Evolutionary conservation across 805 yeast species (phyloP).

Genomic region (Wickerhamiella musiphila): DNA sequence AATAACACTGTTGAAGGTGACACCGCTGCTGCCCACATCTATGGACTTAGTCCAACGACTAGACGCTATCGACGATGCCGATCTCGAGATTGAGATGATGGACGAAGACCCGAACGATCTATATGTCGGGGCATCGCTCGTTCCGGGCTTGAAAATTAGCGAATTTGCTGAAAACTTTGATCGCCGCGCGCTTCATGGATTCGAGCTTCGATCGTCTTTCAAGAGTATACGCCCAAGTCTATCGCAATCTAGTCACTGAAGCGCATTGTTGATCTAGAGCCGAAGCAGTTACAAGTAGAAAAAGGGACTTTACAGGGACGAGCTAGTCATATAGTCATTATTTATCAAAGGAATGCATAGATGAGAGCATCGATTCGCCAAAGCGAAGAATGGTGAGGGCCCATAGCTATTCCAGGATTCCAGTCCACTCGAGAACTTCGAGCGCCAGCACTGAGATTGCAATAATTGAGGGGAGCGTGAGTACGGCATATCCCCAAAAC

Average conservation of each 20-base stretch:
- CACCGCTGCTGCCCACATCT: neutral
- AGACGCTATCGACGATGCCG: neutral
- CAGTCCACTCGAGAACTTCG: constrained; percentile 38
- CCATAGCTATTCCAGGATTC: constrained; percentile 8
- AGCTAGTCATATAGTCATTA: too few relatives aligned
- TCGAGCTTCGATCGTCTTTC: too few relatives aligned
- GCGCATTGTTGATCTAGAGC: too few relatives aligned
- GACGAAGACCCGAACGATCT: constrained; percentile 1
- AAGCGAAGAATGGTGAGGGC: too few relatives aligned
- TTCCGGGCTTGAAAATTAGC: constrained; percentile 1
- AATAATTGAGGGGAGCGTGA: constrained; percentile 43
- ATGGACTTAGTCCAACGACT: neutral
- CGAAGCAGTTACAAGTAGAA: too few relatives aligned
- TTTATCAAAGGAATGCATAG: too few relatives aligned
- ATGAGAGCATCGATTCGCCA: too few relatives aligned
- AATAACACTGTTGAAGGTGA: neutral
- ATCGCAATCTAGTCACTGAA: too few relatives aligned
- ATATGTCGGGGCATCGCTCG: neutral
- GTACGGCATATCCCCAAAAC: constrained; percentile 49
- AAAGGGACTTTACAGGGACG: too few relatives aligned
- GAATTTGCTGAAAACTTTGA: constrained; percentile 1
- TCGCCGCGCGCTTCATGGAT: neutral
- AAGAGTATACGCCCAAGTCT: too few relatives aligned
- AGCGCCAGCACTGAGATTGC: constrained; percentile 36
- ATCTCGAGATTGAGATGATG: constrained; percentile 1